Percentiles rank a stretch among this genome's conserved stretches.
Conservation (phyloP, 352 stramenopile species). For the Phytopythium aichiense region DNA sequence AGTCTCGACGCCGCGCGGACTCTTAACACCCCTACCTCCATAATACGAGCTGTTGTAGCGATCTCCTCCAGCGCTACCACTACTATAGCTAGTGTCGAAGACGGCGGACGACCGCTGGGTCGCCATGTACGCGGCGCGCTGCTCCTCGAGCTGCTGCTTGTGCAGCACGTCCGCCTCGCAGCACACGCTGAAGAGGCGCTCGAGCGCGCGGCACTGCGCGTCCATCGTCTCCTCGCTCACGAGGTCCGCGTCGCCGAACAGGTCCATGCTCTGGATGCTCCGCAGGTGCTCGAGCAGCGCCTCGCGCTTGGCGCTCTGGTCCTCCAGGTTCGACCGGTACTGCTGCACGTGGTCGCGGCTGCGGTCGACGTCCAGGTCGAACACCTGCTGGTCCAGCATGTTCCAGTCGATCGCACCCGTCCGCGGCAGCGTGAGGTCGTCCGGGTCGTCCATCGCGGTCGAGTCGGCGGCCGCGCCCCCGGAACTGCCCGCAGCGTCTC, state of each 20-base stretch:
- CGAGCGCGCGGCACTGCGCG: conserved; percentile 41
- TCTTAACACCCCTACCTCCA: not conserved
- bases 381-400: conserved; percentile 74
- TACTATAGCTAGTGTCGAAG: not conserved
- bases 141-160: conserved; percentile 44
- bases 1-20: conserved; percentile 9
- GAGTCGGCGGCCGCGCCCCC: conserved; percentile 4
- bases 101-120: not conserved
- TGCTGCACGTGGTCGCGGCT: conserved; percentile 74
- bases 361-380: conserved; percentile 69
- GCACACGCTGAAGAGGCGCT: conserved; percentile 52
- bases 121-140: conserved; percentile 28
- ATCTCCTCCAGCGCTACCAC: conserved; percentile 10
- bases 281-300: conserved; percentile 50
- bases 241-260: conserved; percentile 41
- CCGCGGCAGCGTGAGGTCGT: conserved; percentile 24
- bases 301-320: conserved; percentile 61
- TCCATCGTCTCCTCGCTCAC: conserved; percentile 30
- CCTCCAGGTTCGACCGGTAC: conserved; percentile 67
- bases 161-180: conserved; percentile 49
- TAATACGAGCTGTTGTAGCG: conserved; percentile 18
- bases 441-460: conserved; percentile 12
- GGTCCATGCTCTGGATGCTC: conserved; percentile 30
- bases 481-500: conserved; percentile 10
- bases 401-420: conserved; percentile 59